Conservation (phyloP, 768 basidiomycete species). For the Chlorophyllum brunneum region DNA sequence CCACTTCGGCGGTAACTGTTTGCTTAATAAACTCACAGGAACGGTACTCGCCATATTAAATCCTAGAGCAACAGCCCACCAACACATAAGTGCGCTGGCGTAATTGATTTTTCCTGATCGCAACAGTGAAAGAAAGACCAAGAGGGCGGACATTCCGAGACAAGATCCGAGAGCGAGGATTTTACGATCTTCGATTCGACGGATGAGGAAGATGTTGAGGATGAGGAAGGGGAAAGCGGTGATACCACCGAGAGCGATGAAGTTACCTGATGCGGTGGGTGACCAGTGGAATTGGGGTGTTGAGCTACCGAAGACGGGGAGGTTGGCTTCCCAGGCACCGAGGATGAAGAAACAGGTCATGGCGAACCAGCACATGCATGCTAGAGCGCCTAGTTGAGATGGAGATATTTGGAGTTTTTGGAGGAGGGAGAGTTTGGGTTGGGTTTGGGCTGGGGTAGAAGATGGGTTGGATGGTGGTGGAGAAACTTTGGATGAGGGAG, state of each 20-base stretch:
- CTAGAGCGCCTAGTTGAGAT: slow-evolving; percentile 44
- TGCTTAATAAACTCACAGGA: slow-evolving; percentile 61
- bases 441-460: slow-evolving; percentile 3
- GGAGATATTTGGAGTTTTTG: slow-evolving; percentile 14
- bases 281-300: slow-evolving; percentile 43
- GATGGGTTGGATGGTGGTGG: slow-evolving; percentile 23
- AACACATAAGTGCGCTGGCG: slow-evolving; percentile 42
- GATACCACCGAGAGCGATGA: slow-evolving; percentile 64
- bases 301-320: slow-evolving; percentile 53
- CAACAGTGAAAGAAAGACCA: slow-evolving; percentile 47
- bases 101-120: slow-evolving; percentile 37
- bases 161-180: slow-evolving; percentile 49
- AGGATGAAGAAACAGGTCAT: slow-evolving; percentile 70
- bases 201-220: slow-evolving; percentile 51
- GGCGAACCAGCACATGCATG: slow-evolving; percentile 67
- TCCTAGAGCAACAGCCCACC: slow-evolving; percentile 62
- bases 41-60: slow-evolving; percentile 69
- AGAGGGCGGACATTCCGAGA: slow-evolving; percentile 47
- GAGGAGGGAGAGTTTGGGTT: slow-evolving; percentile 7
- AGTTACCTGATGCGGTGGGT: slow-evolving; percentile 62
- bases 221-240: slow-evolving; percentile 64
- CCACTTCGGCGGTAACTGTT: slow-evolving; percentile 62
- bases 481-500: slow-evolving; percentile 32
- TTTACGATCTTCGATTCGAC: slow-evolving; percentile 55
- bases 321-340: slow-evolving; percentile 65